Evolutionary conservation across 768 basidiomycete genomes (phyloP), one percentile per base, ranked within the genome.

Genomic region (Dentipellis fragilis): DNA sequence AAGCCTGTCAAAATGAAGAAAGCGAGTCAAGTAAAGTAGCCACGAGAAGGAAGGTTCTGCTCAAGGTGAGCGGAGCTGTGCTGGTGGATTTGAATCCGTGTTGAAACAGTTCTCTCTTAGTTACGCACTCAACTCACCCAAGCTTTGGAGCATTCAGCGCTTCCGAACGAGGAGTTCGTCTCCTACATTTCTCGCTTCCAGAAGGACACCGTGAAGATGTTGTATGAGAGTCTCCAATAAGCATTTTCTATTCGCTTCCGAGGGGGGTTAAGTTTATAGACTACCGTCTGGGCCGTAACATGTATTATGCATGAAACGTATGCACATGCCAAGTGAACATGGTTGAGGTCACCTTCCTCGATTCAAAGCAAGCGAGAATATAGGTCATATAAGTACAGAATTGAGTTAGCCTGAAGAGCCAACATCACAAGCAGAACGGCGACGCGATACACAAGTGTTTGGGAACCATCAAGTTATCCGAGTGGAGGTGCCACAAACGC

Each of bases 81-180:
- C 22, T 55, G 11, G 36, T n/a, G 19, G 16, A 49, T 19, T 22
- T 12, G 42, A 29, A 39, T 38, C 17, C 21, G 51, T 34, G 45
- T 47, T 23, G 22, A 52, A 12, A 12, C 11, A 21, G n/a, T 19
- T 52, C 3, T 12, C n/a, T 49, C n/a, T 17, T n/a, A 90, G 87
- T 77, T 91, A 40, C 78, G 79, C 53, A 84, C 85, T 0, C 86
- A 91, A 63, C 79, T 93, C 14, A 78, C 71, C 0, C 89, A 93
- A 69, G 85, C 83, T 0, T 68, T 81, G 40, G 80, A 87, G 29
- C 72, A 90, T 62, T 89, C 89, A 16, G 75, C 83, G 2, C 76
- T 93, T 34, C 87, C 88, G 1, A 83, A 86, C 54, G 74, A 76
- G 57, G 89, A 89, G 48, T 71, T 92, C 1, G 66, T 80, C 16